Conservation (phyloP, 768 basidiomycete genomes). For the Amanita rubescens region DNA sequence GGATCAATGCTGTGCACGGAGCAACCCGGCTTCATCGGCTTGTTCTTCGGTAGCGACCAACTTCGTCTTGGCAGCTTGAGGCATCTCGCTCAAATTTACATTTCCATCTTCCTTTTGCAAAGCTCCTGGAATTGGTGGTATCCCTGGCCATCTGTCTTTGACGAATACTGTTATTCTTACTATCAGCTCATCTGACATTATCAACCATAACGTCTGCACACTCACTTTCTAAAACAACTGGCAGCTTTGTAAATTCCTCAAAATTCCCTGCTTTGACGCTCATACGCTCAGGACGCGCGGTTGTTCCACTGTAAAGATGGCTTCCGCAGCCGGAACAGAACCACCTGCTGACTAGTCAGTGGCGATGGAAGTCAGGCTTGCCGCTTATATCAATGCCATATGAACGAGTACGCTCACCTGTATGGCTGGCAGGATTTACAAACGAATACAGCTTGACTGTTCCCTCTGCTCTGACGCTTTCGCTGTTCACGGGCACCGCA, state of each 20-base stretch:
- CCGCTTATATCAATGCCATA: too few relatives aligned
- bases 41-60: too few relatives aligned
- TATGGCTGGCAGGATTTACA: background rate
- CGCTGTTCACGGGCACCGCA: background rate
- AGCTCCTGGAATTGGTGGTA: background rate
- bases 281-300: background rate
- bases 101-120: background rate
- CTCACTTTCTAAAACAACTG: background rate
- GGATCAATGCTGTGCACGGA: too few relatives aligned
- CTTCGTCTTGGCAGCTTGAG: background rate
- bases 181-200: background rate
- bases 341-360: background rate
- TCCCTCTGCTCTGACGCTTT: background rate
- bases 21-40: too few relatives aligned
- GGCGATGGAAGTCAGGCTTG: background rate
- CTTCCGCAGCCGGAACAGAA: slow-evolving; percentile 4
- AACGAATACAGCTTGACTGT: background rate
- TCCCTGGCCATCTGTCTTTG: background rate
- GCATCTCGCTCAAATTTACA: background rate
- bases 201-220: background rate
- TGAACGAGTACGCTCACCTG: background rate
- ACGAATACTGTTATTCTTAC: background rate
- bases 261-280: background rate
- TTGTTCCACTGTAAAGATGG: background rate
- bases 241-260: slow-evolving; percentile 5